Evolutionary conservation across 225 moss, liverwort and hornwort genomes (phyloP).

Genomic region (Thuidium tamariscinum): DNA sequence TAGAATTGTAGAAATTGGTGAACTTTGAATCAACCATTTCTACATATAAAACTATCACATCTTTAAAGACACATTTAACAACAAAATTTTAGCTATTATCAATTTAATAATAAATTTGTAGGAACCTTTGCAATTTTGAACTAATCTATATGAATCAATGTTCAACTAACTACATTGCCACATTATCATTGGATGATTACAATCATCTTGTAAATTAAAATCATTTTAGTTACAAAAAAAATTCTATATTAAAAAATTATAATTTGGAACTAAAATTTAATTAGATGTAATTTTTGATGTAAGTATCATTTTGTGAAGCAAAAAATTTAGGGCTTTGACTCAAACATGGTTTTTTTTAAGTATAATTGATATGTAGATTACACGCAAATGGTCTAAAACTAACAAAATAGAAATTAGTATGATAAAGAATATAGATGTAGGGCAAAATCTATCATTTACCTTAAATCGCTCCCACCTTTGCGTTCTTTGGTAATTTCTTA

Average conservation of each 20-base stretch:
- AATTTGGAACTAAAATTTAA: neutral
- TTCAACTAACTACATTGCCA: neutral
- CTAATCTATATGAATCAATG: neutral
- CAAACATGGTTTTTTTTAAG: neutral
- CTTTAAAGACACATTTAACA: neutral
- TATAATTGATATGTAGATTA: neutral
- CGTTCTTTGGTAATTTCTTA: conserved; percentile 41
- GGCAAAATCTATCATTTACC: neutral
- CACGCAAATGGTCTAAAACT: neutral
- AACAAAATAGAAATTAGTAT: neutral
- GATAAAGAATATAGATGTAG: neutral
- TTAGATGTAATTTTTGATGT: neutral
- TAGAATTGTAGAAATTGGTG: neutral
- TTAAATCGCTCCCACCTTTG: conserved; percentile 57
- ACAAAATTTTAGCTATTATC: neutral
- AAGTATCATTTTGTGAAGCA: neutral
- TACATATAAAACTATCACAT: neutral
- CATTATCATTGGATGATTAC: neutral
- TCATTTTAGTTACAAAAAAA: neutral
- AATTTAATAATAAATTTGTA: neutral
- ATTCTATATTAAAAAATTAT: neutral
- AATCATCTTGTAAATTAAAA: neutral
- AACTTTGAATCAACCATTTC: neutral
- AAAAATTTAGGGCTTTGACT: no score
- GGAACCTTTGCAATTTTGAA: neutral